Base-by-base conservation (phyloP, 2,329 filamentous ascomycete genomes). In the Talaromyces amestolkiae region DNA sequence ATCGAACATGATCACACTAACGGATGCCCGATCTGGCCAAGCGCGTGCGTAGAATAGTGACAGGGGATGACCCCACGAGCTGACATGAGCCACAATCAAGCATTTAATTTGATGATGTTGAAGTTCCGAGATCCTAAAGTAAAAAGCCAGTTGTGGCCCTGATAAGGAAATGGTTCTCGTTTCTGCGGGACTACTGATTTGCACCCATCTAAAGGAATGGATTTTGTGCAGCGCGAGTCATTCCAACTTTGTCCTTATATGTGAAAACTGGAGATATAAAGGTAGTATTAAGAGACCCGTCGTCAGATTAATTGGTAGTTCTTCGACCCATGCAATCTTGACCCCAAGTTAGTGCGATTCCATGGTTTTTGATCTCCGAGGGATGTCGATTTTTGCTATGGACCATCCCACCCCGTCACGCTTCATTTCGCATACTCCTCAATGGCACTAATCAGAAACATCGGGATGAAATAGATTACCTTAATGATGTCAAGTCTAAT, bases 281-380 rank as follows among this genome's bases (percentile, higher is more conserved):
- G 47, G 6, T 19, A 33, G 41, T 35, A 33, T 24, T 60, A 60
- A 60, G 17, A 4, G 10, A 15, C 22, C 3, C 3, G 33, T 43
- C 24, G 11, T 60, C 24, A 19, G 10, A 33, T 19, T n/a, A n/a
- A 59, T 59, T 31, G 35, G 56, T 31, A 45, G 56, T 45, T 45
- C 37, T 45, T 19, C 22, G 24, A 59, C 9, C 39, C 39, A 19
- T 47, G 41, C 19, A 45, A 45, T 47, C 24, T 22, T 27, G 22
- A n/a, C 22, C 58, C 17, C 41, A 22, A n/a, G 33, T 22, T 60
- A 60, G 39, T 43, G 39, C 39, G 58, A 60, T 47, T 39, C 58
- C 58, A 60, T 45, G 39, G 22, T 60, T 47, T 19, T 8, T 19
- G 58, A 60, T 60, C 58, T 60, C 58, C 58, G 58, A 60, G 58